phyloP scores from a whole-genome alignment of 306 rosid genomes.

The Quercus gilva region DNA sequence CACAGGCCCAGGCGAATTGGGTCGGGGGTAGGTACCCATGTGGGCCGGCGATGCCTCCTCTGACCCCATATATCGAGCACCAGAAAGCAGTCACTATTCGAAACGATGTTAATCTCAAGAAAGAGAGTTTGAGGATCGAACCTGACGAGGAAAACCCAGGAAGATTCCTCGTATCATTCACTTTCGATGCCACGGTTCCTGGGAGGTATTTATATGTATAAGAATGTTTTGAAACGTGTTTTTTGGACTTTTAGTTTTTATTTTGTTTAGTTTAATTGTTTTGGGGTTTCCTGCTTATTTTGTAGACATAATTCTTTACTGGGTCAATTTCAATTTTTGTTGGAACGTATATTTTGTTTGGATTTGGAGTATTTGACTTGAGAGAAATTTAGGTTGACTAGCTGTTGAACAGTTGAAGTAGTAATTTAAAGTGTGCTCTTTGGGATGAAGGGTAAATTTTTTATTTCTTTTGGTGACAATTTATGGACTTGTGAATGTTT shows the following conservation, averaged over 20 bases:
- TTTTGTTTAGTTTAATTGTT: not conserved
- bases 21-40: conserved; percentile 59
- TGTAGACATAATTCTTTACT: not conserved
- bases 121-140: conserved; percentile 74
- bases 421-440: not conserved
- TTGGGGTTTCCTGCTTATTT: not conserved
- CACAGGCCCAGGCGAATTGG: conserved; percentile 45
- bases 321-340: not conserved
- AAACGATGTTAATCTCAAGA: conserved; percentile 88
- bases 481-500: not conserved
- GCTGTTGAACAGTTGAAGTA: too few species aligned
- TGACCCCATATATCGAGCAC: conserved; percentile 71
- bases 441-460: not conserved
- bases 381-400: not conserved
- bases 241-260: not conserved
- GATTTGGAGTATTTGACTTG: not conserved
- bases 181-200: conserved; percentile 82
- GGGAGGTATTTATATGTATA: conserved; percentile 51
- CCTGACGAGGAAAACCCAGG: conserved; percentile 75
- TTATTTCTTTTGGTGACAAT: not conserved
- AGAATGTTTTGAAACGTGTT: not conserved
- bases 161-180: conserved; percentile 61
- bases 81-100: conserved; percentile 91
- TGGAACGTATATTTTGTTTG: not conserved
- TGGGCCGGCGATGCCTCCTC: conserved; percentile 47